phyloP scores from a whole-genome alignment of 495 filamentous ascomycete genomes.

The Apiosordaria backusii region DNA sequence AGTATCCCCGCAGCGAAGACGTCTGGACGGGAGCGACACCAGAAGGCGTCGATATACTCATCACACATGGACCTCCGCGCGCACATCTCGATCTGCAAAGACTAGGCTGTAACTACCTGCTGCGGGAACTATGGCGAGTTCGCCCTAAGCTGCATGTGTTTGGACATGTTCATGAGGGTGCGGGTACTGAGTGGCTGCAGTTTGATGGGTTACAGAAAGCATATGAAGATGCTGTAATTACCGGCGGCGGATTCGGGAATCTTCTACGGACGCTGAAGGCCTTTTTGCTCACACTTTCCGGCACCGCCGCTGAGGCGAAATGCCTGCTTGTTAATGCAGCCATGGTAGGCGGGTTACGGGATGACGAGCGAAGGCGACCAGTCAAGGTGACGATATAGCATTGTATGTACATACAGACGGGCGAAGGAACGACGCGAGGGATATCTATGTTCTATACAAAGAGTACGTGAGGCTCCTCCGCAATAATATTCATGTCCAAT shows the following conservation, averaged over 20 bases:
- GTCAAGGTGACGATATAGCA: constrained; percentile 12
- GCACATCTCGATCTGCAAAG: constrained; percentile 58
- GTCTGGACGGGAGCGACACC: constrained; percentile 46
- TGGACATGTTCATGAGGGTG: constrained; percentile 65
- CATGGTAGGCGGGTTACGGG: constrained; percentile 15
- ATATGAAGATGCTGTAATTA: constrained; percentile 20
- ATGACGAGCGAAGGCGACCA: constrained; percentile 14
- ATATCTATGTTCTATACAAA: constrained; percentile 1
- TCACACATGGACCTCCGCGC: constrained; percentile 69
- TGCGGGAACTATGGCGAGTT: constrained; percentile 65
- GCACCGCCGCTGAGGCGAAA: constrained; percentile 8
- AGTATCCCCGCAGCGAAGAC: constrained; percentile 21
- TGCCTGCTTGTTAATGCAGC: constrained; percentile 20
- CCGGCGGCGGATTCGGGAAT: constrained; percentile 25
- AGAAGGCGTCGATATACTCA: constrained; percentile 59
- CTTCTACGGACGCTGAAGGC: constrained; percentile 8
- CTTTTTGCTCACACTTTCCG: not conserved
- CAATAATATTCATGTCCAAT: constrained; percentile 10
- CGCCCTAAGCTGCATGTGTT: constrained; percentile 70
- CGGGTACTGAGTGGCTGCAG: constrained; percentile 38
- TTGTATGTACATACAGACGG: not conserved
- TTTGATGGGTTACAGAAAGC: constrained; percentile 27
- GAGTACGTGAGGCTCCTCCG: constrained; percentile 10
- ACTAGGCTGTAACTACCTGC: constrained; percentile 63
- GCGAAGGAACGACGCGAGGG: not conserved